Conservation (phyloP, 495 filamentous ascomycete species). For the Staphylotrichum tortipilum region DNA sequence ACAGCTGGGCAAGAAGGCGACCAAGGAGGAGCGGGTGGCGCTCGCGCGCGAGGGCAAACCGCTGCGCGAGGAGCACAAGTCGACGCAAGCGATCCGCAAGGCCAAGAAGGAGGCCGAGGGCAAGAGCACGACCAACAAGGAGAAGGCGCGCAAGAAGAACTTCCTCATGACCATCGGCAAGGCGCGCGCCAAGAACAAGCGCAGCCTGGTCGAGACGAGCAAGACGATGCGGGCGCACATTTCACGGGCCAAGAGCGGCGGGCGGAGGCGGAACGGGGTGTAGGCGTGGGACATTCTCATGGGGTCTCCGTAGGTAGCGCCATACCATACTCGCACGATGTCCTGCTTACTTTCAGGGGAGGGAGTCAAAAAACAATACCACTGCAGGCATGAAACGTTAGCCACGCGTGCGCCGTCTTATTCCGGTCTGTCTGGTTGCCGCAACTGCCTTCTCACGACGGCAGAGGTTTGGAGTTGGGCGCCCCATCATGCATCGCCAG, state of each 20-base stretch:
- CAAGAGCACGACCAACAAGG: slow-evolving; percentile 94
- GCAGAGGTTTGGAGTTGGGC: no score
- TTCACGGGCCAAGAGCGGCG: slow-evolving; percentile 75
- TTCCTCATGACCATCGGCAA: slow-evolving; percentile 97
- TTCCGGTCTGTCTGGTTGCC: no score
- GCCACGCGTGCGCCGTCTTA: no score
- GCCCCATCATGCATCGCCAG: no score
- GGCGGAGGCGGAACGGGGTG: slow-evolving; percentile 61
- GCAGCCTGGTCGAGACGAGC: slow-evolving; percentile 74
- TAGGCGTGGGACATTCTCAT: no score
- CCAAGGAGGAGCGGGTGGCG: slow-evolving; percentile 74
- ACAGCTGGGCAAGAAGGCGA: slow-evolving; percentile 54
- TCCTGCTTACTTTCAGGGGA: no score
- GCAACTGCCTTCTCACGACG: no score
- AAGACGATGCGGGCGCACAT: slow-evolving; percentile 73
- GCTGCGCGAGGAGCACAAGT: slow-evolving; percentile 67
- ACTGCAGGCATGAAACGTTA: no score
- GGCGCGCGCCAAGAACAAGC: slow-evolving; percentile 85
- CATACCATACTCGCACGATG: no score
- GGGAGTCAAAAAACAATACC: no score
- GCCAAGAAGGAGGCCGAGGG: slow-evolving; percentile 76
- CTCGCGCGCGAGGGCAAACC: slow-evolving; percentile 68
- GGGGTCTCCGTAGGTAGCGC: no score
- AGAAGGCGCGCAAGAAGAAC: slow-evolving; percentile 95
- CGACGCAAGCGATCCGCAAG: slow-evolving; percentile 68